These are phyloP conservation scores for Posidonia australis DNA, from an alignment of 106 monocot species.

Conservation along the genomic window DNA sequence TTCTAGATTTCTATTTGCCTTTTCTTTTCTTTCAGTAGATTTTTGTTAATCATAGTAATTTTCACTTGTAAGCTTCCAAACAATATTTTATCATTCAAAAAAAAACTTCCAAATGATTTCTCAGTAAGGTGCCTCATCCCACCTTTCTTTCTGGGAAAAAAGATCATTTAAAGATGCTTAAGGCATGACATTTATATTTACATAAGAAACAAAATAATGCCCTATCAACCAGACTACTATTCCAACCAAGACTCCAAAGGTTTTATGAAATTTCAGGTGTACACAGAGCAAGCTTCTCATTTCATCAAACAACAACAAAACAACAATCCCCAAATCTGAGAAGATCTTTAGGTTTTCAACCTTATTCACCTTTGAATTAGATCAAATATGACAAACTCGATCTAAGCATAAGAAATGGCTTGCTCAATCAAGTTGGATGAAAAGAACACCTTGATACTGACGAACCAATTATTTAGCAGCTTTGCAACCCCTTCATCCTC, in stretches of 20 bases:
- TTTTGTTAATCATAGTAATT: too few species aligned
- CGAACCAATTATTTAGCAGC: conserved; percentile 85
- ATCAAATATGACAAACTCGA: too few species aligned
- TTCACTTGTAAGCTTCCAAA: too few species aligned
- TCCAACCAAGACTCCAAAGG: not conserved
- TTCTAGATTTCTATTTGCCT: too few species aligned
- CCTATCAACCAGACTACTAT: not conserved
- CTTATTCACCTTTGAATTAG: not conserved
- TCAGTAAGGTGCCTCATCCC: too few species aligned
- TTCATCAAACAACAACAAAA: not conserved
- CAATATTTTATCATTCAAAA: too few species aligned
- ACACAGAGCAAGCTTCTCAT: not conserved
- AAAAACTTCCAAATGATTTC: too few species aligned
- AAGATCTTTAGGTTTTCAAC: too few species aligned
- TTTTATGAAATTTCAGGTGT: not conserved
- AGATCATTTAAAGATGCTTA: too few species aligned
- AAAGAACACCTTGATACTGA: conserved; percentile 78
- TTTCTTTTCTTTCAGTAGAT: too few species aligned
- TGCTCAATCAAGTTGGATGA: not conserved
- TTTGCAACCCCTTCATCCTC: conserved; percentile 84
- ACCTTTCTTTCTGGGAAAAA: too few species aligned
- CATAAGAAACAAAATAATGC: not conserved
- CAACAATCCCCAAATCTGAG: too few species aligned
- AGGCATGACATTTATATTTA: not conserved
- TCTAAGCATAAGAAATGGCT: not conserved